These are phyloP conservation scores for Physcia stellaris DNA, from an alignment of 495 filamentous ascomycete species.

Conservation along the genomic window DNA sequence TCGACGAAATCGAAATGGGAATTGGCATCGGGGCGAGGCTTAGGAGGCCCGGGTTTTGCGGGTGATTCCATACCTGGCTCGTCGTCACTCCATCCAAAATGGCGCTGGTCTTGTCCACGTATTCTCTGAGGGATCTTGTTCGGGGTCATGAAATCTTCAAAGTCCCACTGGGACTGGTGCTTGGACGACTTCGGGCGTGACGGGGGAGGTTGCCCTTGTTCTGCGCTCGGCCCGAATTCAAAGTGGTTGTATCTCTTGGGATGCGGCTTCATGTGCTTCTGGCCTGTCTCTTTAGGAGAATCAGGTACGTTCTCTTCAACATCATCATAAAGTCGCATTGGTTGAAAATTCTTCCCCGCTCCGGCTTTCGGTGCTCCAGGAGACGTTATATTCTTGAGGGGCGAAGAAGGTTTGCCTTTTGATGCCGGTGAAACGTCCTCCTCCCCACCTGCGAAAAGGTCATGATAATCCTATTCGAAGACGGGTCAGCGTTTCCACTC, in stretches of 20 bases:
- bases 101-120: conserved; percentile 41
- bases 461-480: conserved; percentile 41
- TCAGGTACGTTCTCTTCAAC: conserved; percentile 24
- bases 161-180: conserved; percentile 62
- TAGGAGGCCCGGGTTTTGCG: conserved; percentile 36
- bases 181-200: conserved; percentile 37
- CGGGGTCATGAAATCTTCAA: conserved; percentile 74
- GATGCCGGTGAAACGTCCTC: conserved; percentile 12
- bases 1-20: conserved; percentile 66
- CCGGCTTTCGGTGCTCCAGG: conserved; percentile 46
- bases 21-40: conserved; percentile 65
- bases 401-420: conserved; percentile 10
- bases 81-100: conserved; percentile 63
- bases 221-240: conserved; percentile 57
- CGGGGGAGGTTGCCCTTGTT: conserved; percentile 25
- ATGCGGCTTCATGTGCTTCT: conserved; percentile 38
- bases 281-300: conserved; percentile 23
- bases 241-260: conserved; percentile 78
- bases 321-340: conserved; percentile 56
- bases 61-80: conserved; percentile 44
- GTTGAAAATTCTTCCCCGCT: conserved; percentile 54
- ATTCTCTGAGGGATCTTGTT: conserved; percentile 44
- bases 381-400: conserved; percentile 9
- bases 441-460: conserved; percentile 42
- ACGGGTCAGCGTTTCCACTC: too few relatives aligned